phyloP scores from a whole-genome alignment of 164 flowering plant species.

The Chloranthus sessilifolius region DNA sequence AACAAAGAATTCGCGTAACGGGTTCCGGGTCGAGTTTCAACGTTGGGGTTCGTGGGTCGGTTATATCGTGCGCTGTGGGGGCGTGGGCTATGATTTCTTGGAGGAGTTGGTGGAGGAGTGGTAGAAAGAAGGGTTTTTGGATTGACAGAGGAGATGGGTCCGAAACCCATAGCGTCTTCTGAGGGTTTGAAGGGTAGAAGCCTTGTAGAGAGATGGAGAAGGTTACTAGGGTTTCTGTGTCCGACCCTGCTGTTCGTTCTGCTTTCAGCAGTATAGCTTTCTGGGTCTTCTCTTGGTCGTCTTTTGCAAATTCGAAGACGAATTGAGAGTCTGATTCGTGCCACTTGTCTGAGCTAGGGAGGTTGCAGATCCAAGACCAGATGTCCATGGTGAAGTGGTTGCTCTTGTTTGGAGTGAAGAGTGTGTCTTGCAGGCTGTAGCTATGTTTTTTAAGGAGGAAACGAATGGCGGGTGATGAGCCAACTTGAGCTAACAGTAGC shows the following conservation, averaged over 20 bases:
- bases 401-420: not conserved
- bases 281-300: constrained; percentile 8
- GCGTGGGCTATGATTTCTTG: constrained; percentile 60
- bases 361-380: constrained; percentile 85
- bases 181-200: constrained; percentile 18
- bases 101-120: constrained; percentile 72
- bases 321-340: constrained; percentile 33
- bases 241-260: constrained; percentile 37
- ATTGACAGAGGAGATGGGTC: constrained; percentile 56
- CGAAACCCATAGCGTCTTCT: constrained; percentile 65
- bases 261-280: constrained; percentile 61
- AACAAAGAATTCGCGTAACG: constrained; percentile 48
- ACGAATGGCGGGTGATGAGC: constrained; percentile 38
- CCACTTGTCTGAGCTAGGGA: constrained; percentile 50
- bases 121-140: constrained; percentile 54
- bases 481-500: constrained; percentile 31
- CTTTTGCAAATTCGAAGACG: constrained; percentile 30
- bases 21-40: constrained; percentile 51
- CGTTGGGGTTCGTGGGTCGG: constrained; percentile 45
- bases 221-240: constrained; percentile 35
- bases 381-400: constrained; percentile 37
- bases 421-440: not conserved
- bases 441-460: constrained; percentile 29
- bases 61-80: constrained; percentile 41
- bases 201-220: constrained; percentile 48